Base-by-base conservation (phyloP, 2,329 filamentous ascomycete species). In the Ceratocystis ficicola region DNA sequence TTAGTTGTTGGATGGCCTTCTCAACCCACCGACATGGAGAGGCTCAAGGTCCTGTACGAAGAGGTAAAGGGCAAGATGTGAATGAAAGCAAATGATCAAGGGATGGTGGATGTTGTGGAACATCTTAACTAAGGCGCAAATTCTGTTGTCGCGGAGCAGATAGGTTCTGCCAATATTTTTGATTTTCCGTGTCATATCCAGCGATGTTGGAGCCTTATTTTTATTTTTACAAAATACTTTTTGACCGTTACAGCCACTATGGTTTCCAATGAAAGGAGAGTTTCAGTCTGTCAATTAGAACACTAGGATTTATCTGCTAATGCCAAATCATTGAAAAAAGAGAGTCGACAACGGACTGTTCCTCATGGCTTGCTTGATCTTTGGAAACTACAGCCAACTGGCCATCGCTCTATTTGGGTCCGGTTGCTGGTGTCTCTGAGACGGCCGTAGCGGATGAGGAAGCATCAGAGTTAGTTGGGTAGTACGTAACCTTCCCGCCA, bases 31-130 rank as follows among this genome's bases (percentile, higher is more conserved):
- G 86, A 96, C 71, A 95, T 94, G 87, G 89, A 90, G 0, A 83
- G 86, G 74, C 78, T 99, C 71, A 89, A 92, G 81, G 84, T 83
- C 69, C 78, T 95, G 68, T 81, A 83, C 68, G 90, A 93, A 75
- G 89, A 95, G 65, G 80, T 99, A 73, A 95, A 95, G 83, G 77
- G 87, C 17, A 96, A 91, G 81, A 93, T 97, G 82, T 96, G 80
- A 64, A 67, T 17, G 12, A 25, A 6, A 10, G 22, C 15, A 25
- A 52, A 28, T 25, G 20, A 52, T 15, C 20, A 25, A 52, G 48
- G 15, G 20, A 25, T 52, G 22, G 3, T 52, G 12, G 20, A 25
- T 15, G 20, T 15, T 15, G 10, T 52, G 36, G 2, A 15, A 12
- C 36, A 41, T 41, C 36, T 15, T 3, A 41, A 12, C 12, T 10